Conservation (phyloP, 2,329 filamentous ascomycete genomes). For the Hypoxylon sp. region DNA sequence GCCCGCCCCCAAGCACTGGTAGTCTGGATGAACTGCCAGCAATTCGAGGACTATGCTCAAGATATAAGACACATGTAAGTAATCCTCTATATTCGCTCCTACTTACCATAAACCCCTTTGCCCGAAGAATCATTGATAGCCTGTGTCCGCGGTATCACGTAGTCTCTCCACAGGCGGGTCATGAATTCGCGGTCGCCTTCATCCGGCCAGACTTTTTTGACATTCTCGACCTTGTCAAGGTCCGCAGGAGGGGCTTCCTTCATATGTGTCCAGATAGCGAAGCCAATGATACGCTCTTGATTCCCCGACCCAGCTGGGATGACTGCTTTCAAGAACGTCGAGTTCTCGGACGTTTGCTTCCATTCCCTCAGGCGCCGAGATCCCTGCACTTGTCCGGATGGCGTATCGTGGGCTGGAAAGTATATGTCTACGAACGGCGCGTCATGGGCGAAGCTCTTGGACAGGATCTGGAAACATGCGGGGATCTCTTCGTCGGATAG, state of each 20-base stretch:
- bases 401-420: constrained; percentile 47
- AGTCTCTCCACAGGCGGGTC: constrained; percentile 46
- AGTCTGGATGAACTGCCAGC: constrained; percentile 45
- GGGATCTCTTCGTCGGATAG: constrained; percentile 45
- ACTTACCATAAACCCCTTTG: constrained; percentile 47
- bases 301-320: background rate
- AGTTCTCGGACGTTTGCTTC: constrained; percentile 30
- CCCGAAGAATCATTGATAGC: constrained; percentile 34
- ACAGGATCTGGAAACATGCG: constrained; percentile 44
- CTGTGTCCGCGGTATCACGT: constrained; percentile 42
- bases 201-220: constrained; percentile 46
- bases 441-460: constrained; percentile 45
- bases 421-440: constrained; percentile 48
- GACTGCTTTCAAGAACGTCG: constrained; percentile 46
- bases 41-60: constrained; percentile 47
- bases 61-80: background rate
- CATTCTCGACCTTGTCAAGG: constrained; percentile 42
- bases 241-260: constrained; percentile 42
- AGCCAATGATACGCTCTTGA: constrained; percentile 38
- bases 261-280: constrained; percentile 50
- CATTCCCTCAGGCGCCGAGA: constrained; percentile 40
- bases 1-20: constrained; percentile 46
- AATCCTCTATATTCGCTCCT: background rate
- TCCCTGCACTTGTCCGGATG: constrained; percentile 40
- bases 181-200: constrained; percentile 46